phyloP scores from a whole-genome alignment of 495 filamentous ascomycete species.

The Durotheca rogersii region DNA sequence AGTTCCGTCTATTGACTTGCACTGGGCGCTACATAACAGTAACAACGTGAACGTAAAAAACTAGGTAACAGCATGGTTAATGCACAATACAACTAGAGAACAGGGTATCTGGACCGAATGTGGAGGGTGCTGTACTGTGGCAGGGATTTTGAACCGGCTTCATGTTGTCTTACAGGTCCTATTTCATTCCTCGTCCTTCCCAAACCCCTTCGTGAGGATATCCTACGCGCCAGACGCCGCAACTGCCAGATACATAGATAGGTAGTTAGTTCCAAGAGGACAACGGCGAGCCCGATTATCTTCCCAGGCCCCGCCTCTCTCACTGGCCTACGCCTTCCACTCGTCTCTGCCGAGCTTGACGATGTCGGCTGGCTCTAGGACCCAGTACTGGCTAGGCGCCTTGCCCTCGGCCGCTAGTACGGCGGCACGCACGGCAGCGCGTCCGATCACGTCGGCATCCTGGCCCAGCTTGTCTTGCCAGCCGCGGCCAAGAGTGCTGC shows the following conservation, averaged over 20 bases:
- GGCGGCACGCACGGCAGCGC: constrained; percentile 66
- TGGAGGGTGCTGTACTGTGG: too few species aligned
- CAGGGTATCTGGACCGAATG: too few species aligned
- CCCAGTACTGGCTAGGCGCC: constrained; percentile 51
- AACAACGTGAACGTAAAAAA: too few species aligned
- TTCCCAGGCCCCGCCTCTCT: not conserved
- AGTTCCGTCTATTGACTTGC: too few species aligned
- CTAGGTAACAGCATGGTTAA: too few species aligned
- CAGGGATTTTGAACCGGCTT: too few species aligned
- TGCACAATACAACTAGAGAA: too few species aligned
- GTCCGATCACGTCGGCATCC: constrained; percentile 72
- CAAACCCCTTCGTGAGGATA: not conserved
- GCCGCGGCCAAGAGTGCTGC: constrained; percentile 41
- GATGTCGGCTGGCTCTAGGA: constrained; percentile 49
- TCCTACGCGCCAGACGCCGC: constrained; percentile 11
- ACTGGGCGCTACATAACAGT: too few species aligned
- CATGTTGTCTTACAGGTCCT: too few species aligned
- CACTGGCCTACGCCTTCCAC: constrained; percentile 33
- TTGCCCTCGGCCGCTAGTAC: constrained; percentile 46
- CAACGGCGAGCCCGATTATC: too few species aligned
- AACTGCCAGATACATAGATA: not conserved
- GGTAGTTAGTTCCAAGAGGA: too few species aligned
- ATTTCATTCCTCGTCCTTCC: not conserved
- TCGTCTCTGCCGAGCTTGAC: constrained; percentile 49
- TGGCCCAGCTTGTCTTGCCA: constrained; percentile 69